Evolutionary conservation across 2,329 filamentous ascomycete species (phyloP), one percentile per base, ranked within the genome.

Genomic region (Talaromyces albobiverticillius): DNA sequence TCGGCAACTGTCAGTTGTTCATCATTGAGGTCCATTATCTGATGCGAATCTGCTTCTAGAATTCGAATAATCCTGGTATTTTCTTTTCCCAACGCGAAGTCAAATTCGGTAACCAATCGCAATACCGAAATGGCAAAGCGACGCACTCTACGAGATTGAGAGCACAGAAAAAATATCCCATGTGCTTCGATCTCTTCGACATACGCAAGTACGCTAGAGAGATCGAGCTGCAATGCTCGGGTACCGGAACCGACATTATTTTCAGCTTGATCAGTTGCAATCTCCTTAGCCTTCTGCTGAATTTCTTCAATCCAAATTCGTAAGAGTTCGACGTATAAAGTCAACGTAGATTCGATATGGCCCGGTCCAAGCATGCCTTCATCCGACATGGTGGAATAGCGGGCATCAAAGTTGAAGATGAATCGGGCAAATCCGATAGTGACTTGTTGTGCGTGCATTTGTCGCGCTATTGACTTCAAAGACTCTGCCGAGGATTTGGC

Each of bases 271-370:
- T 90, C 86, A 1, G 82, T 77, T 5, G 83, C 80, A 7, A 85
- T 87, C 57, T 91, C 89, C 60, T 85, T 87, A 2, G 86, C 89
- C 66, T 94, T 96, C 59, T 88, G 85, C 65, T 89, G 88, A 58
- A 99, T 95, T 66, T 97, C 93, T 58, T 96, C 92, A 49, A 96
- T 95, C 95, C 95, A 99, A 36, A 99, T 96, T 59, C 92, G 86
- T 11, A 99, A 79, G 4, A 99, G 76, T 71, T 99, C 92, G 25
- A 97, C 90, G 64, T 99, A 99, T 10, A 99, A 79, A 59, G 88
- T 87, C 18, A 99, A 73, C 0, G 94, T 99, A 61, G 87, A 96
- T 69, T 99, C 94, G 54, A 99, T 96, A 65, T 99, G 94, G 4
- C 87, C 89, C 31, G 90, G 86, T 0, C 93, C 94, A 22, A 99